Evolutionary conservation across 2,329 filamentous ascomycete genomes (phyloP), one percentile per base, ranked within the genome.

Genomic region (Thermoascus crustaceus): DNA sequence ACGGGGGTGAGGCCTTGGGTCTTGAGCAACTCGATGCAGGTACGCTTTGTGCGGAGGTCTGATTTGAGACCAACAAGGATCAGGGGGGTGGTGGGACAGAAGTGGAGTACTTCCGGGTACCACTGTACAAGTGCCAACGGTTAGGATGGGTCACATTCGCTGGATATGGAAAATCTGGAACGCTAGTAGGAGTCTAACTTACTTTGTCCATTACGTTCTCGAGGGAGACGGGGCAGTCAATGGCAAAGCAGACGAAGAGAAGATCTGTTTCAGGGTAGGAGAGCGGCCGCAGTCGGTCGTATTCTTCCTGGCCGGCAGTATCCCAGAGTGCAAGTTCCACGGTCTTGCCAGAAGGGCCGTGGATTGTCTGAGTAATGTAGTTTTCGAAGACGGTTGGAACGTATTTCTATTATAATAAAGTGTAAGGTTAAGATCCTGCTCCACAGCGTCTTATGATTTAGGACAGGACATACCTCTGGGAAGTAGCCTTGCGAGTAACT

Each of bases 121-220:
- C 91, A 98, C 91, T 96, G 51, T 35, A 34, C n/a, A 18, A 32
- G 25, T 27, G 20, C 3, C 27, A 44, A 36, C 43, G 19, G 38
- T 34, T 35, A 41, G 42, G 30, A n/a, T n/a, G n/a, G n/a, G n/a
- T n/a, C n/a, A n/a, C n/a, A n/a, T n/a, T n/a, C n/a, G n/a, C n/a
- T n/a, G n/a, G n/a, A n/a, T n/a, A n/a, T n/a, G n/a, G n/a, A n/a
- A n/a, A n/a, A n/a, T n/a, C n/a, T n/a, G n/a, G n/a, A n/a, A n/a
- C n/a, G n/a, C n/a, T n/a, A n/a, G n/a, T n/a, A n/a, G n/a, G n/a
- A n/a, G n/a, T n/a, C n/a, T 7, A 21, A 30, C 70, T 44, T 69
- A 95, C 91, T 82, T 98, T 98, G 69, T 98, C 91, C 70, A 96
- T 82, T 40, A 98, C 89, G 64, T 98, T 98, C 59, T 98, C 91